Conservation (phyloP, 2,329 filamentous ascomycete genomes). For the Endocalyx cinctus region DNA sequence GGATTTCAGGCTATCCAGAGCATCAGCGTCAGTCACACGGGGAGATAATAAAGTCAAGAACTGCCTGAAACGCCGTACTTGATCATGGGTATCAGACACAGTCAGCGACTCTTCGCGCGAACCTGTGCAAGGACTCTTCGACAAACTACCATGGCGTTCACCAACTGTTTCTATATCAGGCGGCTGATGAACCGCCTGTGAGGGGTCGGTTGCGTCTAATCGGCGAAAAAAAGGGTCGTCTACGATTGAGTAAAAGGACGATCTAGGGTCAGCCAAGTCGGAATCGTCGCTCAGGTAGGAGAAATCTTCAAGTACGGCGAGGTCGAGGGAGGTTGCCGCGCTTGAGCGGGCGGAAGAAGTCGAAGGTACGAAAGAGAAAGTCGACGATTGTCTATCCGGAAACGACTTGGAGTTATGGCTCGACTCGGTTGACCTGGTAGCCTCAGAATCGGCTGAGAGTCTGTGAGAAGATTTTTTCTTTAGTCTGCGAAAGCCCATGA, state of each 20-base stretch:
- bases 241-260: conserved; percentile 49
- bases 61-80: conserved; percentile 5
- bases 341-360: conserved; percentile 7
- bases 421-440: neutral
- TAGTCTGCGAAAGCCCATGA: too few relatives aligned
- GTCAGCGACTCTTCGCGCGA: conserved; percentile 46
- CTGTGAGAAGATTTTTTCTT: neutral
- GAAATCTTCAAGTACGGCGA: conserved; percentile 2
- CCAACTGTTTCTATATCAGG: conserved; percentile 21
- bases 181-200: conserved; percentile 23
- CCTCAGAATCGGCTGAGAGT: neutral
- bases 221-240: conserved; percentile 53
- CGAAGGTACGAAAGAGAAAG: conserved; percentile 6
- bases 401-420: neutral
- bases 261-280: conserved; percentile 28
- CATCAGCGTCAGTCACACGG: conserved; percentile 6
- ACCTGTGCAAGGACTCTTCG: conserved; percentile 36
- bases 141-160: conserved; percentile 36
- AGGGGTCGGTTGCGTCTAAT: conserved; percentile 33
- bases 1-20: conserved; percentile 9
- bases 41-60: conserved; percentile 4
- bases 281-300: conserved; percentile 9
- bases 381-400: conserved; percentile 4
- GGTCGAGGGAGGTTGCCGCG: too few relatives aligned
- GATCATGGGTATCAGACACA: conserved; percentile 27